Base-by-base conservation (phyloP, 2,329 filamentous ascomycete species). In the Whalleya microplaca region DNA sequence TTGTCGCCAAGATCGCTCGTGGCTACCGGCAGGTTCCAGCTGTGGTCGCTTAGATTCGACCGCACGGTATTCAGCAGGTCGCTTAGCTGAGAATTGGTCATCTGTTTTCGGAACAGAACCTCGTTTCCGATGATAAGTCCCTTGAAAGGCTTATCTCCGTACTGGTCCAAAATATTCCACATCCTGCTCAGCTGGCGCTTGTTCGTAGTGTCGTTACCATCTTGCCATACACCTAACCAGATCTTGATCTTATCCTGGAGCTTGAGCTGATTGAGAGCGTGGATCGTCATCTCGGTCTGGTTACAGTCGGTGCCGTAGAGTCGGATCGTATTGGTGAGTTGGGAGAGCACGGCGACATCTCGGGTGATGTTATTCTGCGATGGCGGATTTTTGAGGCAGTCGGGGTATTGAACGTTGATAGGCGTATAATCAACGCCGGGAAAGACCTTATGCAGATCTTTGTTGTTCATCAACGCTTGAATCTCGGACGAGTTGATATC, bases 221-320 rank as follows among this genome's bases (percentile, higher is more conserved):
- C 92, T 60, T 96, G 88, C 91, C 93, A 97, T 2, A 98, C 93
- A 16, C 94, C 94, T 44, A 98, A 79, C 94, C 94, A 98, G 60
- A 98, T 80, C 73, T 96, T 96, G 78, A 96, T 86, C 1, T 78
- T 79, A 54, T 84, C 80, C 52, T 89, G 82, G 65, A 97, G 77
- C 50, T 88, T 80, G 12, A 98, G 81, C 48, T 82, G 82, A 55
- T 90, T 80, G 65, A 98, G 88, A 19, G 93, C 88, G 66, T 95
- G 88, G 8, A 98, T 78, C 0, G 96, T 85, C 90, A 98, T 95
- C 73, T 96, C 85, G 0, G 94, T 98, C 75, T 98, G 94, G 74
- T 97, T 97, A 81, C 94, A 98, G 76, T 98, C 94, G 12, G 92
- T 98, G 48, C 94, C 94, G 72, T 98, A 98, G 1, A 97, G 80